These are phyloP conservation scores for Triticum urartu DNA, from an alignment of 176 grass and related monocot genomes.

Conservation along the genomic window DNA sequence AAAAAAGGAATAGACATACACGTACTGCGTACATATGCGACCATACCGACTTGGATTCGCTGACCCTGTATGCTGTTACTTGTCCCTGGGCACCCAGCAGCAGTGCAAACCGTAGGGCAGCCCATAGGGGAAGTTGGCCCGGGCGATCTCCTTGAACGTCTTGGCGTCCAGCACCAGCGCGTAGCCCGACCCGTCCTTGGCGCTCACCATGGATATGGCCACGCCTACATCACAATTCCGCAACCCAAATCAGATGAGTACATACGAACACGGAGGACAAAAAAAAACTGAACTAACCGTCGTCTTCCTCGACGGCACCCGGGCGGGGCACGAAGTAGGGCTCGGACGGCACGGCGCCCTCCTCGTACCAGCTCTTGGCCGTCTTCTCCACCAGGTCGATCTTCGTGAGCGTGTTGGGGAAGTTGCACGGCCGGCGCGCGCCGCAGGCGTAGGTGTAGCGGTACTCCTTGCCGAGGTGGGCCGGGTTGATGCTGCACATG, in stretches of 20 bases:
- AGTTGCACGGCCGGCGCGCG: slow-evolving; percentile 88
- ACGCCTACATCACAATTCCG: slow-evolving; percentile 40
- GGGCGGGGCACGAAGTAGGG: slow-evolving; percentile 87
- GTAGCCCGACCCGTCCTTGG: slow-evolving; percentile 75
- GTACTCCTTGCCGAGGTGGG: slow-evolving; percentile 71
- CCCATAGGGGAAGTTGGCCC: slow-evolving; percentile 91
- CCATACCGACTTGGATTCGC: too few relatives aligned
- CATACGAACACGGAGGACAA: too few relatives aligned
- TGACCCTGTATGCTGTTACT: neutral
- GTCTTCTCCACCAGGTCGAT: slow-evolving; percentile 78
- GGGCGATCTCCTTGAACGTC: slow-evolving; percentile 76
- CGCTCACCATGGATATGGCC: slow-evolving; percentile 86
- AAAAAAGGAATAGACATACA: too few relatives aligned
- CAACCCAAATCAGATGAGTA: neutral
- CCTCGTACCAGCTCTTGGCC: slow-evolving; percentile 91
- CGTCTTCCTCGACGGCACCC: slow-evolving; percentile 77
- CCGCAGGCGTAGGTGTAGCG: slow-evolving; percentile 91
- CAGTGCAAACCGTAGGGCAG: slow-evolving; percentile 95
- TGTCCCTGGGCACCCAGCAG: slow-evolving; percentile 81
- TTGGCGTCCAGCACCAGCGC: slow-evolving; percentile 76
- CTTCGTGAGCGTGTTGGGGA: slow-evolving; percentile 98
- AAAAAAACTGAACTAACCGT: slow-evolving; percentile 49
- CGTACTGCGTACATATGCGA: too few relatives aligned
- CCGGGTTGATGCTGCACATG: slow-evolving; percentile 98
- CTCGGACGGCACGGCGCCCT: slow-evolving; percentile 86